These are phyloP conservation scores for Fusarium mundagurra DNA, from an alignment of 2,329 filamentous ascomycete genomes.

Conservation along the genomic window DNA sequence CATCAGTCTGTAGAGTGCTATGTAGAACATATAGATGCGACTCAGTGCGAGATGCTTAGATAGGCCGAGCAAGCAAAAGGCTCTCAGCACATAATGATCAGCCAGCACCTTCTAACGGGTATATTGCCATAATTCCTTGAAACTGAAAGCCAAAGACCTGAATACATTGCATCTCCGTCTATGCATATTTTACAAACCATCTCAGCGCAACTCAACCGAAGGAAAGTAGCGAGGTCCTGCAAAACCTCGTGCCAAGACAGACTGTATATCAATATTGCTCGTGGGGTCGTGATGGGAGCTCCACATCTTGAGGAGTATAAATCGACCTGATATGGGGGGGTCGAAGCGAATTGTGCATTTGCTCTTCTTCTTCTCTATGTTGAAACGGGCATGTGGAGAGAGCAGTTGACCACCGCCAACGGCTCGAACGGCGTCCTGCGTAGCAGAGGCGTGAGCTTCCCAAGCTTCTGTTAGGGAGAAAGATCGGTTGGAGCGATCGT, in stretches of 20 bases:
- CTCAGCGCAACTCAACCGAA: conserved; percentile 67
- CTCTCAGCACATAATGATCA: not conserved
- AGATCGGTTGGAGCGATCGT: conserved; percentile 34
- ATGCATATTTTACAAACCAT: not conserved
- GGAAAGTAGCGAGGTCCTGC: conserved; percentile 88
- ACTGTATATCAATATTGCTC: conserved; percentile 89
- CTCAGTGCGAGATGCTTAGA: not conserved
- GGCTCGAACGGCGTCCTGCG: conserved; percentile 65
- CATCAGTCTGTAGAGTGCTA: not conserved
- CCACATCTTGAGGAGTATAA: conserved; percentile 91
- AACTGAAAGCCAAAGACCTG: not conserved
- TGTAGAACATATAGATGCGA: not conserved
- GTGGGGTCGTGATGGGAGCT: conserved; percentile 72
- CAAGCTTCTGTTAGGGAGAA: conserved; percentile 46
- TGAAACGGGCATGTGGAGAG: conserved; percentile 81
- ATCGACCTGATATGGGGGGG: conserved; percentile 81
- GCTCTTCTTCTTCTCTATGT: conserved; percentile 82
- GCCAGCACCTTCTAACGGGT: not conserved
- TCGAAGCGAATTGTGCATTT: conserved; percentile 89
- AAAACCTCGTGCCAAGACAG: conserved; percentile 83
- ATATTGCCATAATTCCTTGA: conserved; percentile 10
- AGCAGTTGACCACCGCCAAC: conserved; percentile 70
- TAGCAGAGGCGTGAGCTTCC: conserved; percentile 62
- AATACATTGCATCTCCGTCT: not conserved
- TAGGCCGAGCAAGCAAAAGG: not conserved